Conservation (phyloP, 306 rosid species). For the Quillaja saponaria region DNA sequence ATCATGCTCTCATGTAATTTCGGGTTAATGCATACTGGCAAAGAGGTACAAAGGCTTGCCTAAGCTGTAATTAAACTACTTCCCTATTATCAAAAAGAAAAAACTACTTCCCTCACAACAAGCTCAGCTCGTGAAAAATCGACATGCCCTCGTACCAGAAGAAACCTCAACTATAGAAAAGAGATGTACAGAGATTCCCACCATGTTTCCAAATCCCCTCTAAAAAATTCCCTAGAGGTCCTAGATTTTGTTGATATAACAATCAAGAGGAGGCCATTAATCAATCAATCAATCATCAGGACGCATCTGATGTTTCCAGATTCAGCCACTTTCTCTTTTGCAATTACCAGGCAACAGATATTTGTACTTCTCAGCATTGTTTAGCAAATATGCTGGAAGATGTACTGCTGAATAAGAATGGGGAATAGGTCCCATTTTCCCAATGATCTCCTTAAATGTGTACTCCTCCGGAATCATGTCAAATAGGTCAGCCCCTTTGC, state of each 20-base stretch:
- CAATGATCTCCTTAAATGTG: slow-evolving; percentile 77
- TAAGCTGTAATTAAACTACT: slow-evolving; percentile 4
- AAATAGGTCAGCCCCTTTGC: slow-evolving; percentile 71
- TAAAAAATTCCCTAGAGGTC: slow-evolving; percentile 32
- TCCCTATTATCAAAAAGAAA: slow-evolving; percentile 25
- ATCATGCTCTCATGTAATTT: slow-evolving; percentile 26
- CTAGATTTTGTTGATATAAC: slow-evolving; percentile 33
- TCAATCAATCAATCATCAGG: slow-evolving; percentile 23
- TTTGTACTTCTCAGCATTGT: slow-evolving; percentile 62
- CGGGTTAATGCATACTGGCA: slow-evolving; percentile 28
- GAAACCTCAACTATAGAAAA: slow-evolving; percentile 20
- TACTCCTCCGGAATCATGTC: slow-evolving; percentile 92
- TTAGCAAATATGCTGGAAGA: slow-evolving; percentile 69
- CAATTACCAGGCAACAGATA: slow-evolving; percentile 81
- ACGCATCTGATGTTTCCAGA: slow-evolving; percentile 1
- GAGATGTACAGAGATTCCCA: slow-evolving; percentile 17
- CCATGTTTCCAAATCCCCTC: slow-evolving; percentile 19
- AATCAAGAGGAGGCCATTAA: slow-evolving; percentile 19
- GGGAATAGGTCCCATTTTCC: slow-evolving; percentile 83
- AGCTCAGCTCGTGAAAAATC: slow-evolving; percentile 27
- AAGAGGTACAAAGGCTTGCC: slow-evolving; percentile 33
- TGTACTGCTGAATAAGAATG: slow-evolving; percentile 78
- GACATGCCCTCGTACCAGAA: slow-evolving; percentile 30
- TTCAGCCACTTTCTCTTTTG: slow-evolving; percentile 71
- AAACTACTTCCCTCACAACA: slow-evolving; percentile 17